phyloP scores from a whole-genome alignment of 1,139 yeast species.

The Protomyces macrosporus region DNA sequence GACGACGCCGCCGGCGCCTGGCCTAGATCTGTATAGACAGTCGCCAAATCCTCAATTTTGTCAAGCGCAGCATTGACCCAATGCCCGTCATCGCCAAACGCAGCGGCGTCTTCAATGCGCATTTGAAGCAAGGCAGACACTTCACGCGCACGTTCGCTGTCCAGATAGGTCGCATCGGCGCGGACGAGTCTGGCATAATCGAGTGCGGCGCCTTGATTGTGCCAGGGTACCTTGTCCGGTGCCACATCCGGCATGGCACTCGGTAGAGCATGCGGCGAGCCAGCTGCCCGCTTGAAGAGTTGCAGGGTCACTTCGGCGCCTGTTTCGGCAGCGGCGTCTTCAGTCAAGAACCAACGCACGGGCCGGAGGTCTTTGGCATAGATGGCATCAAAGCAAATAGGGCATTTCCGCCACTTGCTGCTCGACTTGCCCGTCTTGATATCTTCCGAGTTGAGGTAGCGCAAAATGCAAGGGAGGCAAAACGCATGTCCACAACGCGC shows the following conservation, averaged over 20 bases:
- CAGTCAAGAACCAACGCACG: constrained; percentile 54
- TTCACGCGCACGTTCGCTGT: constrained; percentile 55
- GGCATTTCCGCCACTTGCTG: constrained; percentile 63
- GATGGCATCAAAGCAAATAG: constrained; percentile 70
- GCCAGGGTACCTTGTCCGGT: constrained; percentile 34
- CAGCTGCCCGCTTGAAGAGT: constrained; percentile 65
- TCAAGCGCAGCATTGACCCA: constrained; percentile 54
- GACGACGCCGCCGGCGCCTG: constrained; percentile 18
- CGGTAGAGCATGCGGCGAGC: constrained; percentile 62
- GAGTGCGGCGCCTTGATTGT: constrained; percentile 40
- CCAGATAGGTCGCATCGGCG: constrained; percentile 54
- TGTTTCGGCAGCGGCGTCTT: constrained; percentile 60
- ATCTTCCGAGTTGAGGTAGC: constrained; percentile 50
- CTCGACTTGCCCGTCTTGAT: constrained; percentile 28
- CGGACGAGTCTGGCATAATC: constrained; percentile 58
- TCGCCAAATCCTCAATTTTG: constrained; percentile 25
- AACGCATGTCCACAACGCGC: constrained; percentile 88
- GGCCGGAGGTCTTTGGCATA: constrained; percentile 60
- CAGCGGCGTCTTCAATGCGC: constrained; percentile 53
- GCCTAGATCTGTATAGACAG: constrained; percentile 28
- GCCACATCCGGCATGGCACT: constrained; percentile 35
- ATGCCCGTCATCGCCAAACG: constrained; percentile 55
- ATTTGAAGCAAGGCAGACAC: constrained; percentile 47
- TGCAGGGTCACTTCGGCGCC: constrained; percentile 59
- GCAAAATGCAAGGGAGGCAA: constrained; percentile 73